phyloP scores from a whole-genome alignment of 2,329 filamentous ascomycete species.

The Xylaria arbuscula region DNA sequence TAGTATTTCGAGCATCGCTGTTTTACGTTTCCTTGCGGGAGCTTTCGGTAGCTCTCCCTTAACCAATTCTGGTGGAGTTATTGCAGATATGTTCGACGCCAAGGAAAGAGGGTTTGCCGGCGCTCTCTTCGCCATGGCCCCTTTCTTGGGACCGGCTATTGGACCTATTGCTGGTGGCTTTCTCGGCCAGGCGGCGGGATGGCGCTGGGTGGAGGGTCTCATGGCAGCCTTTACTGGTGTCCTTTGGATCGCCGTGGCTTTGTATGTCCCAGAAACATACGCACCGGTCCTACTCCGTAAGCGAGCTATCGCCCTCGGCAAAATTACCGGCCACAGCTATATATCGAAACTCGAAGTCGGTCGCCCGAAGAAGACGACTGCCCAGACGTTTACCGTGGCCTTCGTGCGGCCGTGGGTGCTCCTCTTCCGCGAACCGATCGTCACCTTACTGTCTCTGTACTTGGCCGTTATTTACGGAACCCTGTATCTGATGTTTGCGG shows the following conservation, averaged over 20 bases:
- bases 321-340: constrained; percentile 66
- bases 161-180: constrained; percentile 76
- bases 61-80: constrained; percentile 68
- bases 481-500: constrained; percentile 69
- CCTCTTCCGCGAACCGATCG: constrained; percentile 77
- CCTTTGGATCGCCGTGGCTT: constrained; percentile 65
- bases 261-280: constrained; percentile 70
- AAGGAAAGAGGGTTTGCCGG: constrained; percentile 66
- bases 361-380: constrained; percentile 57
- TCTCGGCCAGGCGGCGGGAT: constrained; percentile 70
- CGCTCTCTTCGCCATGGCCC: constrained; percentile 72
- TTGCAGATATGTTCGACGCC: constrained; percentile 68
- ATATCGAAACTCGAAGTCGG: constrained; percentile 62
- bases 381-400: constrained; percentile 66
- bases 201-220: constrained; percentile 77
- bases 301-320: constrained; percentile 63
- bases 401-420: constrained; percentile 75
- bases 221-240: constrained; percentile 72
- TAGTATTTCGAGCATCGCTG: constrained; percentile 65
- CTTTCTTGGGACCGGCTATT: constrained; percentile 73
- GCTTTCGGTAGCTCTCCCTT: constrained; percentile 66
- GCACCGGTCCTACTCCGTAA: constrained; percentile 66
- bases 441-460: constrained; percentile 72
- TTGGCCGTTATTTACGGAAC: constrained; percentile 71
- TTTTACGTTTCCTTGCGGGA: constrained; percentile 71